These are phyloP conservation scores for Sporothrix protearum DNA, from an alignment of 2,329 filamentous ascomycete species.

Conservation along the genomic window DNA sequence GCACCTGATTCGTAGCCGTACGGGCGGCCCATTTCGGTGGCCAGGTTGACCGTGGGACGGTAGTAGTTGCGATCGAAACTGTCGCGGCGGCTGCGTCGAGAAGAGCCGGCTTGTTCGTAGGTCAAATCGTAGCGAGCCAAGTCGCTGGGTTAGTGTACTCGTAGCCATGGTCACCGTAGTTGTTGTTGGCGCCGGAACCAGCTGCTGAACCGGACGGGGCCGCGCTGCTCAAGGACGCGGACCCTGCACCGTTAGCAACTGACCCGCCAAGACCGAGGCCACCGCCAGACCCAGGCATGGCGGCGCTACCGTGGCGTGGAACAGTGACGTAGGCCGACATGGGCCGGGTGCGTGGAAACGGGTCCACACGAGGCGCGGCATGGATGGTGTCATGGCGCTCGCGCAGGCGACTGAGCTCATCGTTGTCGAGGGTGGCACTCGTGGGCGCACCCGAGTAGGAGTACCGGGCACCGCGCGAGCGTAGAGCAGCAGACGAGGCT, in stretches of 20 bases:
- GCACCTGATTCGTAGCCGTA: constrained; percentile 41
- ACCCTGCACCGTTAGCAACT: constrained; percentile 28
- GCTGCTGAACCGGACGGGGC: constrained; percentile 13
- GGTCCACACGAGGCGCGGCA: constrained; percentile 34
- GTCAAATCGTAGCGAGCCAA: constrained; percentile 60
- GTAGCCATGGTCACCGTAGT: constrained; percentile 58
- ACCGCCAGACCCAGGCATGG: constrained; percentile 20
- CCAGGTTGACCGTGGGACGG: constrained; percentile 53
- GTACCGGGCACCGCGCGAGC: constrained; percentile 45
- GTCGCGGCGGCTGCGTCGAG: constrained; percentile 46
- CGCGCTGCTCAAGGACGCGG: neutral
- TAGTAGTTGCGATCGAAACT: constrained; percentile 55
- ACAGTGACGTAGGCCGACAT: constrained; percentile 45
- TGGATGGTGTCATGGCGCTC: constrained; percentile 44
- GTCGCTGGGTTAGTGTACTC: constrained; percentile 62
- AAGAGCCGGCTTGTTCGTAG: constrained; percentile 41
- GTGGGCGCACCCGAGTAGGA: constrained; percentile 39
- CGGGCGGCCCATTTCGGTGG: constrained; percentile 48
- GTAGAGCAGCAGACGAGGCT: constrained; percentile 49
- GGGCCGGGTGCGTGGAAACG: constrained; percentile 39
- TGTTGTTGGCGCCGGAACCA: constrained; percentile 34
- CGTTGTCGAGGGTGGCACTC: constrained; percentile 50
- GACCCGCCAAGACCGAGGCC: neutral
- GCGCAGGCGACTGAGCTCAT: constrained; percentile 49
- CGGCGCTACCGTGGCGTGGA: constrained; percentile 41